phyloP scores from a whole-genome alignment of 2,329 filamentous ascomycete species.

The Neoscytalidium dimidiatum region DNA sequence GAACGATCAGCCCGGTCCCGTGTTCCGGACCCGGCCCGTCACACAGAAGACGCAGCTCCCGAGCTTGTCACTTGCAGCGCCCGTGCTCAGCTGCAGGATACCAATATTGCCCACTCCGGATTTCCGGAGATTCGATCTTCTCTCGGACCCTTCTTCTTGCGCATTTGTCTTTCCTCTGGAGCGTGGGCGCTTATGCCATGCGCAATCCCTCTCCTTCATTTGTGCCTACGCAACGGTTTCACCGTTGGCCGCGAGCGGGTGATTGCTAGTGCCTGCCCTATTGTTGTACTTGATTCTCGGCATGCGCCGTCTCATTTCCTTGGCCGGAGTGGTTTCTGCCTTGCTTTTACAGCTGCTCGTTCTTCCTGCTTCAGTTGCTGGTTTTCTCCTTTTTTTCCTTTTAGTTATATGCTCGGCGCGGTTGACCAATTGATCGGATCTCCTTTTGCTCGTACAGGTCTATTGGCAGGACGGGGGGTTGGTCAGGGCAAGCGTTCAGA shows the following conservation, averaged over 20 bases:
- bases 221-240: neutral
- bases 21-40: slow-evolving; percentile 1
- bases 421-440: neutral
- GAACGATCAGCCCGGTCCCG: neutral
- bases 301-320: slow-evolving; percentile 7
- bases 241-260: neutral
- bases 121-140: neutral
- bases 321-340: neutral
- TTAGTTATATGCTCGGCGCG: neutral
- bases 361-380: neutral
- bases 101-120: neutral
- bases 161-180: neutral
- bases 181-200: slow-evolving; percentile 8
- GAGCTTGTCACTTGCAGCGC: neutral
- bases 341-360: neutral
- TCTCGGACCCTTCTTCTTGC: neutral
- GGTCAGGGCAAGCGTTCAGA: slow-evolving; percentile 11
- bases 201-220: neutral
- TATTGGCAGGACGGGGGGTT: neutral
- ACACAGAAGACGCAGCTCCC: slow-evolving; percentile 8
- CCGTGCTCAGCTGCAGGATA: neutral
- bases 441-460: neutral
- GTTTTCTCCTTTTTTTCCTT: neutral
- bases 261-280: neutral
- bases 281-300: slow-evolving; percentile 1